These are phyloP conservation scores for Colletotrichum filicis DNA, from an alignment of 2,329 filamentous ascomycete species.

Conservation along the genomic window DNA sequence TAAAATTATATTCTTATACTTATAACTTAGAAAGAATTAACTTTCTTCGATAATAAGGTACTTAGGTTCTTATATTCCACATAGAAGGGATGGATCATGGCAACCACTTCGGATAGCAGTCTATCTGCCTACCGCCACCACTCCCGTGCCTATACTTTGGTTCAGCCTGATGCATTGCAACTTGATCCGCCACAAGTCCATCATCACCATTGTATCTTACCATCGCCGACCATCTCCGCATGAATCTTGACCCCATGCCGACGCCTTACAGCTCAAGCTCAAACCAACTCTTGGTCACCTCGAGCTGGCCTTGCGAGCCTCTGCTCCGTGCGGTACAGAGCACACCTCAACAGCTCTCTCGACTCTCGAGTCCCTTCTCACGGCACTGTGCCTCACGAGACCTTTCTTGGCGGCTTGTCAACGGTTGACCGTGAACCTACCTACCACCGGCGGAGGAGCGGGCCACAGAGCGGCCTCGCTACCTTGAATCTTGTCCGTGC, in stretches of 20 bases:
- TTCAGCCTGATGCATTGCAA: constrained; percentile 10
- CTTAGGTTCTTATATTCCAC: neutral
- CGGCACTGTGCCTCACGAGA: neutral
- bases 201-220: neutral
- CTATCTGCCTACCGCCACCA: neutral
- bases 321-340: constrained; percentile 15
- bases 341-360: neutral
- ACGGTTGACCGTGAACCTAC: neutral
- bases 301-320: constrained; percentile 19
- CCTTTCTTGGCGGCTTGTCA: neutral
- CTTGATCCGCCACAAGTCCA: neutral
- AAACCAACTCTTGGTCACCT: neutral
- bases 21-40: too few relatives aligned
- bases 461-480: constrained; percentile 19
- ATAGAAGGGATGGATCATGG: neutral
- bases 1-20: too few relatives aligned
- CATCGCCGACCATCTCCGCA: constrained; percentile 11
- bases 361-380: neutral
- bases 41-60: too few relatives aligned
- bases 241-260: neutral
- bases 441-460: constrained; percentile 1
- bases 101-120: too few relatives aligned
- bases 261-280: constrained; percentile 11
- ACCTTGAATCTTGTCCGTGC: constrained; percentile 15
- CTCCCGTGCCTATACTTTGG: neutral